Conservation (phyloP, 2,329 filamentous ascomycete genomes). For the Biscogniauxia marginata region DNA sequence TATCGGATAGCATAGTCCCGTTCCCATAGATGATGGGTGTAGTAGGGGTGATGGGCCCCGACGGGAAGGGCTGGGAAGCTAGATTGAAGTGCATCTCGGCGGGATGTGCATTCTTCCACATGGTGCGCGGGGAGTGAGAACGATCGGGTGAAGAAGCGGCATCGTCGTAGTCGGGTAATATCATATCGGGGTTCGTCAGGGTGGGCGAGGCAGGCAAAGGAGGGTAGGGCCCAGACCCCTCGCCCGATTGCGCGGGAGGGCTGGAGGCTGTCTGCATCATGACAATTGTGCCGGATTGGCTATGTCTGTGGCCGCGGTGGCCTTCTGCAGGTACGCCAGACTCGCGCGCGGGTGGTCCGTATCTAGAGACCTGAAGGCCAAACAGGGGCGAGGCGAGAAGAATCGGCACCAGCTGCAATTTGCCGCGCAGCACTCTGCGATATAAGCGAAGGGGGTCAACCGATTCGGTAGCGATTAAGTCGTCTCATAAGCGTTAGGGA, state of each 20-base stretch:
- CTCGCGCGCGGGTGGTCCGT: not conserved
- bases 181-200: slow-evolving; percentile 92
- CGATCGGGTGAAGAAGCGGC: slow-evolving; percentile 52
- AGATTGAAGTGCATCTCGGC: slow-evolving; percentile 44
- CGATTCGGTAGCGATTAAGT: slow-evolving; percentile 5
- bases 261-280: slow-evolving; percentile 28
- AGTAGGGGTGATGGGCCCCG: slow-evolving; percentile 47
- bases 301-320: slow-evolving; percentile 9
- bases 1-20: slow-evolving; percentile 67
- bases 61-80: slow-evolving; percentile 38
- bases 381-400: not conserved
- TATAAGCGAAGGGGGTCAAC: slow-evolving; percentile 9
- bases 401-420: slow-evolving; percentile 13
- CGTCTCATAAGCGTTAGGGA: not conserved
- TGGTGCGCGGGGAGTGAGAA: slow-evolving; percentile 50
- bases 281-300: slow-evolving; percentile 8
- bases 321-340: slow-evolving; percentile 1
- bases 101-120: slow-evolving; percentile 50
- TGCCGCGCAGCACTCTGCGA: slow-evolving; percentile 16
- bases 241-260: slow-evolving; percentile 20
- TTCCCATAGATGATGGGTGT: slow-evolving; percentile 70
- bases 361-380: slow-evolving; percentile 3
- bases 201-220: slow-evolving; percentile 73
- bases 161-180: slow-evolving; percentile 73
- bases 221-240: slow-evolving; percentile 38